Percentiles rank a stretch among this genome's conserved stretches.
Evolutionary conservation across 208 protist genomes (phyloP).

Genomic region (Leishmania major): DNA sequence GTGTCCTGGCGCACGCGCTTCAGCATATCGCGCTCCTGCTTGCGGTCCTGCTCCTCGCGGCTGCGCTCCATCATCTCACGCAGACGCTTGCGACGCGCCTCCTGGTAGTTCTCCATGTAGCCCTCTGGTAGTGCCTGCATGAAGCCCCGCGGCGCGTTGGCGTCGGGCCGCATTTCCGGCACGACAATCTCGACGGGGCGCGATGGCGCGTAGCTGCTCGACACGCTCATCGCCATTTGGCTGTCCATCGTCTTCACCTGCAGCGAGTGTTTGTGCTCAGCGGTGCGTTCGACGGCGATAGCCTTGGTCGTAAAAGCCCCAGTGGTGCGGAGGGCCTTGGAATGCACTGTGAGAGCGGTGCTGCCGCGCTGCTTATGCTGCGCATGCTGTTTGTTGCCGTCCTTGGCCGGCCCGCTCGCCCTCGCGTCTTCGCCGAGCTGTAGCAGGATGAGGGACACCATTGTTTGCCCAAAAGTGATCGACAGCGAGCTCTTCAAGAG

Average conservation of each 20-base stretch:
- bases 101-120: slow-evolving; percentile 66
- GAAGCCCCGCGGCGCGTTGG: slow-evolving; percentile 77
- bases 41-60: slow-evolving; percentile 72
- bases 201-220: slow-evolving; percentile 86
- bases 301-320: slow-evolving; percentile 80
- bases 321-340: slow-evolving; percentile 54
- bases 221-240: slow-evolving; percentile 84
- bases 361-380: slow-evolving; percentile 11
- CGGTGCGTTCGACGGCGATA: slow-evolving; percentile 53
- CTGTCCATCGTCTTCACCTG: slow-evolving; percentile 92
- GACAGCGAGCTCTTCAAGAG: slow-evolving; percentile 76
- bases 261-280: slow-evolving; percentile 57
- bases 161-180: slow-evolving; percentile 65
- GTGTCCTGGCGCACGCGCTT: slow-evolving; percentile 44
- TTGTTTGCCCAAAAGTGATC: slow-evolving; percentile 75
- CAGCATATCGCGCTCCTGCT: slow-evolving; percentile 74
- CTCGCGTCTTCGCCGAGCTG: slow-evolving; percentile 51
- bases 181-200: slow-evolving; percentile 79
- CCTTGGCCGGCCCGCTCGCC: background rate
- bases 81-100: slow-evolving; percentile 75
- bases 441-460: slow-evolving; percentile 76
- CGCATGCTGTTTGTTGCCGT: background rate
- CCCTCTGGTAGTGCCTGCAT: slow-evolving; percentile 79
- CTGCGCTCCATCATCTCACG: slow-evolving; percentile 86
- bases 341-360: slow-evolving; percentile 66